These are phyloP conservation scores for Lactarius hatsudake DNA, from an alignment of 768 basidiomycete genomes.

Conservation along the genomic window DNA sequence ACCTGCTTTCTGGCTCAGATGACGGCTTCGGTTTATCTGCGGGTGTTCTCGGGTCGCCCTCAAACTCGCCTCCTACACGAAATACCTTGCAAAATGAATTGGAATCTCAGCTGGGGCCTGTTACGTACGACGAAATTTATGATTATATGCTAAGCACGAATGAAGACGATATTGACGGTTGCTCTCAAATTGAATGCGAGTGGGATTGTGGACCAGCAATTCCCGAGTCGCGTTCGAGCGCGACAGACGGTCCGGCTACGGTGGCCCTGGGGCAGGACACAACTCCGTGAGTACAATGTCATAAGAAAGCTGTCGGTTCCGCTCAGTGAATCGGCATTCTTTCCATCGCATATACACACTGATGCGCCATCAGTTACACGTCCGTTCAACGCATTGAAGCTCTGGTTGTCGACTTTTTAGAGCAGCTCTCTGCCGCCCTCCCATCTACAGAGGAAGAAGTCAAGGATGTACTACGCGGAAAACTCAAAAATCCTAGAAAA, in stretches of 20 bases:
- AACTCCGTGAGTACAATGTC: no score
- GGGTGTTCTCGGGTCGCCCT: background rate
- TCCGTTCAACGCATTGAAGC: slow-evolving; percentile 22
- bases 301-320: background rate
- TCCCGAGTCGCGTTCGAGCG: background rate
- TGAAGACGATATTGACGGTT: background rate
- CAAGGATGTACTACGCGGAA: slow-evolving; percentile 1
- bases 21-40: background rate
- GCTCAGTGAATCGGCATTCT: background rate
- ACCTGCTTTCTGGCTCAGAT: slow-evolving; percentile 3
- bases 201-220: background rate
- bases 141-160: slow-evolving; percentile 3
- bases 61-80: background rate
- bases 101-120: background rate
- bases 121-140: background rate
- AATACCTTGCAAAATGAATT: background rate
- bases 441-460: slow-evolving; percentile 18
- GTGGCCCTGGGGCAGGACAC: background rate
- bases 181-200: background rate
- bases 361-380: background rate
- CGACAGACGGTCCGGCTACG: background rate
- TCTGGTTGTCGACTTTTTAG: slow-evolving; percentile 14
- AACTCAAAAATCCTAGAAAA: slow-evolving; percentile 25
- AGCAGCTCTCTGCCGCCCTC: slow-evolving; percentile 18
- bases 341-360: slow-evolving; percentile 6